Conservation (phyloP, 495 filamentous ascomycete genomes). For the Acidomyces sp. region DNA sequence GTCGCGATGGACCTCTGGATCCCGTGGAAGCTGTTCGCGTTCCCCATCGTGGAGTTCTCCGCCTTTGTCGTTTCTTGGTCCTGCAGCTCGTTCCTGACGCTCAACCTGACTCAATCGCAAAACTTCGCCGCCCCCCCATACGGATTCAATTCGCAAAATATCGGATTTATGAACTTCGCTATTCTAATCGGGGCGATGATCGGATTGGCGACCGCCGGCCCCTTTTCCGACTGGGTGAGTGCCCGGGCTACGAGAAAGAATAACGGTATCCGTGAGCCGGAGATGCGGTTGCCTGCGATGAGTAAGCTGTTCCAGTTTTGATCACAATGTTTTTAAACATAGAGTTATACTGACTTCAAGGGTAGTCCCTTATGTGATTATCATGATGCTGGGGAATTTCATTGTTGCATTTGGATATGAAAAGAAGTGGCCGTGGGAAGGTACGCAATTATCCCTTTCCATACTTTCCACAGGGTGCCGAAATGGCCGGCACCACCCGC, state of each 20-base stretch:
- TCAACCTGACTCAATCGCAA: slow-evolving; percentile 52
- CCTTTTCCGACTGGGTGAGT: slow-evolving; percentile 46
- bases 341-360: too few relatives aligned
- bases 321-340: too few relatives aligned
- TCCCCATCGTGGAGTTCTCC: slow-evolving; percentile 50
- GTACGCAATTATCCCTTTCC: too few relatives aligned
- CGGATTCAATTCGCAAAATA: slow-evolving; percentile 38
- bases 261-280: slow-evolving; percentile 51
- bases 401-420: slow-evolving; percentile 49
- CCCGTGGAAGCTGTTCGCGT: slow-evolving; percentile 45
- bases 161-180: slow-evolving; percentile 41
- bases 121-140: slow-evolving; percentile 48
- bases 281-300: slow-evolving; percentile 53
- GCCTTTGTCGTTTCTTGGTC: slow-evolving; percentile 49
- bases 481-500: too few relatives aligned
- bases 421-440: slow-evolving; percentile 26
- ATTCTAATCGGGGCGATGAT: slow-evolving; percentile 40
- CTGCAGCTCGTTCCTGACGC: slow-evolving; percentile 45
- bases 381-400: slow-evolving; percentile 47
- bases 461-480: too few relatives aligned
- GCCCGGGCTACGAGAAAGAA: slow-evolving; percentile 45
- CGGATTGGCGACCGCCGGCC: slow-evolving; percentile 45
- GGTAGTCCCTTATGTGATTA: slow-evolving; percentile 40
- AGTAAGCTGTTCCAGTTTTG: slow-evolving; percentile 14
- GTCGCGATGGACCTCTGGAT: slow-evolving; percentile 36